Conservation (phyloP, 2,329 filamentous ascomycete genomes). For the Akanthomyces lecanii region DNA sequence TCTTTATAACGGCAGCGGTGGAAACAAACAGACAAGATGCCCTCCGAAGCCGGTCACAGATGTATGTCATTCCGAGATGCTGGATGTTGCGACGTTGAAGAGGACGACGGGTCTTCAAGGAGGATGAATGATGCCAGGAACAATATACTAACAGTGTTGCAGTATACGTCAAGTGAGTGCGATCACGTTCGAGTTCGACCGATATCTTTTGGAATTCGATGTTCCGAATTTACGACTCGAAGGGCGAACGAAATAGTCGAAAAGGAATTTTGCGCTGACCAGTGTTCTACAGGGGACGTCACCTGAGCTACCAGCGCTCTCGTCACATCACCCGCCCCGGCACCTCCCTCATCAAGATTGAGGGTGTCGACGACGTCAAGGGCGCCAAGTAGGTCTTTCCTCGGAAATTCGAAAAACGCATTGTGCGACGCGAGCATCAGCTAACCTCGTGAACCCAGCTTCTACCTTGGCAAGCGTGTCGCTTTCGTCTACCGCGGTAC, state of each 20-base stretch:
- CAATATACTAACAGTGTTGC: conserved; percentile 36
- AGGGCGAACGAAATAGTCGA: background rate
- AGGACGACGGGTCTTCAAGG: conserved; percentile 10
- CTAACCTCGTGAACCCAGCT: conserved; percentile 45
- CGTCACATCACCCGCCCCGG: conserved; percentile 87
- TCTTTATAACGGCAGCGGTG: conserved; percentile 37
- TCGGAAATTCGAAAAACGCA: background rate
- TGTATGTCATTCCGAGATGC: conserved; percentile 55
- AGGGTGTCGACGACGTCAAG: conserved; percentile 89
- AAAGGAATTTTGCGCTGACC: conserved; percentile 18
- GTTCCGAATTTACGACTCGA: background rate
- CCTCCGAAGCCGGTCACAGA: conserved; percentile 84
- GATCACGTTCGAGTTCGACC: conserved; percentile 20
- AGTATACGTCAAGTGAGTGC: conserved; percentile 89
- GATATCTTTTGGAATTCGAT: conserved; percentile 23
- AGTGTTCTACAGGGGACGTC: conserved; percentile 68
- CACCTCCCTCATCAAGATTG: conserved; percentile 95
- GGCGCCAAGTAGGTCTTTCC: conserved; percentile 69
- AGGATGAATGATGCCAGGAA: background rate
- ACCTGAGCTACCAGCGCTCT: conserved; percentile 95
- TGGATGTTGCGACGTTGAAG: background rate
- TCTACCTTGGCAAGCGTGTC: conserved; percentile 98
- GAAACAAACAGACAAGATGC: conserved; percentile 65
- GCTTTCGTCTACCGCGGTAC: conserved; percentile 97
- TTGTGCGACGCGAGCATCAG: background rate